Percentiles rank a stretch among this genome's conserved stretches.
These are phyloP conservation scores for Psilocybe sp. DNA, from an alignment of 768 basidiomycete species.

Conservation along the genomic window DNA sequence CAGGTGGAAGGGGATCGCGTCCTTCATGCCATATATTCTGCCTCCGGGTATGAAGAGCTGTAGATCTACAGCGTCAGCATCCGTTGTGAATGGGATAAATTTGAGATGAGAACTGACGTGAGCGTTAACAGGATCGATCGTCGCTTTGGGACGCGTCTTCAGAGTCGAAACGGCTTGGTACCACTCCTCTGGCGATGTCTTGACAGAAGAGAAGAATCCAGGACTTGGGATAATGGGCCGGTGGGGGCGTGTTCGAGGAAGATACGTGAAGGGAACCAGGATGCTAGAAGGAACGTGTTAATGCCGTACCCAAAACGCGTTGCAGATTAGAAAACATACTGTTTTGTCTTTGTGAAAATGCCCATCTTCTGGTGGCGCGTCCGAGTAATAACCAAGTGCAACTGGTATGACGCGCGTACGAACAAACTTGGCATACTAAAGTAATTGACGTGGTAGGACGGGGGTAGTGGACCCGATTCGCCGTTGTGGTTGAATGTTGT, in stretches of 20 bases:
- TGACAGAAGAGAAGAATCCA: slow-evolving; percentile 56
- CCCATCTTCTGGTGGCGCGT: slow-evolving; percentile 35
- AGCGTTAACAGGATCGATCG: slow-evolving; percentile 39
- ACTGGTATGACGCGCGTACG: slow-evolving; percentile 40
- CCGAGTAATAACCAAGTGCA: slow-evolving; percentile 41
- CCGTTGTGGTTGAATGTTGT: slow-evolving; percentile 37
- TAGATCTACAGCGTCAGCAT: not conserved
- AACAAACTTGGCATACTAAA: slow-evolving; percentile 34
- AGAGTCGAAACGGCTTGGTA: slow-evolving; percentile 44
- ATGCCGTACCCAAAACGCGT: not conserved
- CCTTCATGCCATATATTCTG: slow-evolving; percentile 49
- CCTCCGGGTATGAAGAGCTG: slow-evolving; percentile 62
- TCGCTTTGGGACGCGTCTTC: slow-evolving; percentile 30
- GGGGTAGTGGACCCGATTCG: slow-evolving; percentile 40
- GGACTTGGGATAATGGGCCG: slow-evolving; percentile 47
- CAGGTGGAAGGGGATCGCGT: slow-evolving; percentile 63
- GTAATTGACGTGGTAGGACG: slow-evolving; percentile 36
- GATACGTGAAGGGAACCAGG: slow-evolving; percentile 47
- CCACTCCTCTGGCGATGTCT: slow-evolving; percentile 68
- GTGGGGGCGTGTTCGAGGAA: slow-evolving; percentile 52
- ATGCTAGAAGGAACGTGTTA: slow-evolving; percentile 32
- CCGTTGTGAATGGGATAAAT: not conserved
- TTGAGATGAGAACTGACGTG: slow-evolving; percentile 39
- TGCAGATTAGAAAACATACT: slow-evolving; percentile 29
- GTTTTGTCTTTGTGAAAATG: slow-evolving; percentile 39